These are phyloP conservation scores for Obelidium mucronatum DNA, from an alignment of 192 early-diverging fungal species.

Conservation along the genomic window DNA sequence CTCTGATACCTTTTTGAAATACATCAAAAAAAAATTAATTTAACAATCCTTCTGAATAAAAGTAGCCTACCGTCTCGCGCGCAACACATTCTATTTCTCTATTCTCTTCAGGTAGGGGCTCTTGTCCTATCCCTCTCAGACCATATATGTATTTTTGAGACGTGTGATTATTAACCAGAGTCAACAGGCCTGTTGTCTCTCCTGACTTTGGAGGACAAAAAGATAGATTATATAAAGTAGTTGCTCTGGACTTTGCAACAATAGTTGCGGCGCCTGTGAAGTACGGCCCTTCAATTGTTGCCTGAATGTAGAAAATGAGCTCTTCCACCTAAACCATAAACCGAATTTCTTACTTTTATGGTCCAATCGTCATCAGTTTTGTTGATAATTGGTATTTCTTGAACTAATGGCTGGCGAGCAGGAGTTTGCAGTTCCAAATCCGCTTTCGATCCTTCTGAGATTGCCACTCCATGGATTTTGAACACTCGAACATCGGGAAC, in stretches of 20 bases:
- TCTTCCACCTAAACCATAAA: not conserved
- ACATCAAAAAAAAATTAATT: not conserved
- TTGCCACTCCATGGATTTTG: conserved; percentile 52
- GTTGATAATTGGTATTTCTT: conserved; percentile 64
- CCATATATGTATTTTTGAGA: conserved; percentile 57
- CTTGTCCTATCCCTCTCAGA: conserved; percentile 48
- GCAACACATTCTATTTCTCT: conserved; percentile 48
- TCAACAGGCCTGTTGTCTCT: conserved; percentile 39
- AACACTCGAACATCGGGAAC: conserved; percentile 54
- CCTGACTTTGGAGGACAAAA: conserved; percentile 48
- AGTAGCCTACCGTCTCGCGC: conserved; percentile 21
- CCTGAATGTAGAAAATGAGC: conserved; percentile 21
- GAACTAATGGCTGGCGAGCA: conserved; percentile 51
- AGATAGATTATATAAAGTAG: conserved; percentile 43
- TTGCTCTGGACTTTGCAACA: conserved; percentile 41
- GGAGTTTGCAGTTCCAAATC: conserved; percentile 53
- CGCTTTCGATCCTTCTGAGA: conserved; percentile 58
- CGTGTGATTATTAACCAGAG: conserved; percentile 54
- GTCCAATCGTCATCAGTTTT: conserved; percentile 62
- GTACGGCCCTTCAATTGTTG: conserved; percentile 46
- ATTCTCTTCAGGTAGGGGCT: conserved; percentile 56
- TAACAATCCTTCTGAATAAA: not conserved
- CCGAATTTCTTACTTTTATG: conserved; percentile 39
- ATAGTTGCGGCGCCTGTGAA: conserved; percentile 48
- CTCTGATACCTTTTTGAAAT: conserved; percentile 40